Base-by-base conservation (phyloP, 306 rosid genomes). In the Phaseolus lunatus region DNA sequence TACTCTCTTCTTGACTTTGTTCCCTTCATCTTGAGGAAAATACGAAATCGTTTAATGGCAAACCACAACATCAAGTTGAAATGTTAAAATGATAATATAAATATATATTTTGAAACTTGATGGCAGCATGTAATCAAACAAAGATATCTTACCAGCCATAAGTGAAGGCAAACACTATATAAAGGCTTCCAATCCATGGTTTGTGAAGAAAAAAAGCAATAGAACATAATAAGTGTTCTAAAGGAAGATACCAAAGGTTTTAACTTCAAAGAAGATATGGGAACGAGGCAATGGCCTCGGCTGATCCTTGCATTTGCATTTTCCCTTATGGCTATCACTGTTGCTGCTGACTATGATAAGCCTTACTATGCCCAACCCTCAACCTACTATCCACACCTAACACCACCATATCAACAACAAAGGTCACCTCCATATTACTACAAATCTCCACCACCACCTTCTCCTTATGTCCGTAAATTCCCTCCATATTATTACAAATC, bases 1-100 rank as follows among this genome's bases (percentile, higher is more conserved):
- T 22, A 84, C 72, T 69, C 72, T 69, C 53, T 62, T 18, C 47
- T 75, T 84, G 84, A 84, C 84, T 75, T 64, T 15, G 75, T 37
- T 39, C 24, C 63, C 14, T 15, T 11, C 24, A 9, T 7, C 3
- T 56, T 43, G 72, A 63, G 67, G 24, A 70, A 69, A 54, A 18
- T 22, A 61, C 15, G 5, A 59, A 26, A 29, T 50, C 22, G 7
- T 47, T 22, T 61, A 59, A 18, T 50, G 67, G 43, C 23, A 33
- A 14, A 41, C 49, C 29, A 52, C 27, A 6, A 73, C 43, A 48
- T 74, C 23, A 29, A 50, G 70, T 68, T 79, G 59, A 79, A 23
- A 35, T 31, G 20, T 37, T 35, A 54, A 16, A 78, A 49, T n/a
- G n/a, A n/a, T 39, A 13, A 50, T 82, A 22, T n/a, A 53, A 67